Percentiles rank a stretch among this genome's conserved stretches.
Conservation (phyloP, 768 basidiomycete genomes). For the Suillus occidentalis region DNA sequence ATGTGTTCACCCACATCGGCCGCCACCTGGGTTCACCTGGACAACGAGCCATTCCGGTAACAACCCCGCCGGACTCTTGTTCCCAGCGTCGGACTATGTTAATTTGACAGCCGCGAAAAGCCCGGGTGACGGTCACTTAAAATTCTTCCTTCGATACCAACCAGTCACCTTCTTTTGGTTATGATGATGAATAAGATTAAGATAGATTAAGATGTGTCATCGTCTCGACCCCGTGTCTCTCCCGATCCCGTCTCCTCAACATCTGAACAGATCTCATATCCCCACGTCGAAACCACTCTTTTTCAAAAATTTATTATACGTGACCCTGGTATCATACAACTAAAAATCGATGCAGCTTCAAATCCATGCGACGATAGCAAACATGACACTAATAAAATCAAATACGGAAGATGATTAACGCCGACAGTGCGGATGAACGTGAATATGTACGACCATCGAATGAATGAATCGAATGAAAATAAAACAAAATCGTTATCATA, state of each 20-base stretch:
- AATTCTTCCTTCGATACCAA: slow-evolving; percentile 5
- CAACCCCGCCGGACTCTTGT: slow-evolving; percentile 1
- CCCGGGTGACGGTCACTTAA: slow-evolving; percentile 8
- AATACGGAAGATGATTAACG: slow-evolving; percentile 9
- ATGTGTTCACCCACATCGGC: slow-evolving; percentile 6
- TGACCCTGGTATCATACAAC: slow-evolving; percentile 10
- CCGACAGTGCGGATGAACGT: slow-evolving; percentile 10
- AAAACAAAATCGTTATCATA: slow-evolving; percentile 1
- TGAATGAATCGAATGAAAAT: background rate
- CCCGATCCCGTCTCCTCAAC: no score
- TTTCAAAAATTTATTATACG: slow-evolving; percentile 3
- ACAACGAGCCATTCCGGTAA: background rate
- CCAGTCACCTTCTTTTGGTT: slow-evolving; percentile 4
- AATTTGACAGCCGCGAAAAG: slow-evolving; percentile 10
- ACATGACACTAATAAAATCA: slow-evolving; percentile 9
- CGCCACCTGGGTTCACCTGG: no score
- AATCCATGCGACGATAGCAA: slow-evolving; percentile 9
- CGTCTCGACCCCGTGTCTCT: slow-evolving; percentile 10
- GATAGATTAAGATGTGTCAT: slow-evolving; percentile 4
- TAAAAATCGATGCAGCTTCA: slow-evolving; percentile 5
- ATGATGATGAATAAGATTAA: slow-evolving; percentile 13
- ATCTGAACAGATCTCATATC: no score
- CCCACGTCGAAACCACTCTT: no score
- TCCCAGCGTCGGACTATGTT: background rate
- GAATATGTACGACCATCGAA: slow-evolving; percentile 6